Base-by-base conservation (phyloP, 75 land plant genomes). In the Pinus taeda region DNA sequence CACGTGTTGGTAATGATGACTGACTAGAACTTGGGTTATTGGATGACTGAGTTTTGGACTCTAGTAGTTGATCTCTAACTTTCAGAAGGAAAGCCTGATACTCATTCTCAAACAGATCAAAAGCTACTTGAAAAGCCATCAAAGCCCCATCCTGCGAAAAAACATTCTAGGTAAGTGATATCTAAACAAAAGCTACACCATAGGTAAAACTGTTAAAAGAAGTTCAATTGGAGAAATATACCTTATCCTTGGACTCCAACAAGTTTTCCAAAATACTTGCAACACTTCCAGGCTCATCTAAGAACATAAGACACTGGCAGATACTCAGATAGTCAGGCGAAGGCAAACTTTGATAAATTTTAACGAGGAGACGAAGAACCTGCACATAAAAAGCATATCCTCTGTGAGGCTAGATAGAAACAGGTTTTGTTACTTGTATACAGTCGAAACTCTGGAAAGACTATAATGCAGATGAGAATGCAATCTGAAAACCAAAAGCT, bases 251-350 rank as follows among this genome's bases (percentile, higher is more conserved):
- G 65, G 98, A 93, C 56, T 79, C 81, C 30, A 95, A 64, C 45
- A 97, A 92, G 78, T 87, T 93, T 61, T 89, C 95, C 82, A 97
- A 77, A 60, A 95, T 89, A 59, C 58, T 77, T 30, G 92, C 93
- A 76, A 97, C 99, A 75, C 84, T 83, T 73, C 88, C 85, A 57
- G 98, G 95, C 45, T 95, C 92, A 81, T 95, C 90, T 78, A 97
- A 79, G 76, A 97, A 95, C 99, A 97, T 97, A 13, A 97, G 93
- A 71, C 99, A 92, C 81, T 97, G 99, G 60, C 99, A 95, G 56
- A 97, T 92, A 73, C 90, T 97, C 66, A 97, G 76, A 58, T 92
- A 97, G 85, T 97, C 99, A 15, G 98, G 99, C 71, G 93, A 89
- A 18, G 87, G 91, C n/a, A 91, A 86, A 59, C 77, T 83, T 60